These are phyloP conservation scores for Zelopaecilomyces penicillatus DNA, from an alignment of 2,329 filamentous ascomycete species.

Conservation along the genomic window DNA sequence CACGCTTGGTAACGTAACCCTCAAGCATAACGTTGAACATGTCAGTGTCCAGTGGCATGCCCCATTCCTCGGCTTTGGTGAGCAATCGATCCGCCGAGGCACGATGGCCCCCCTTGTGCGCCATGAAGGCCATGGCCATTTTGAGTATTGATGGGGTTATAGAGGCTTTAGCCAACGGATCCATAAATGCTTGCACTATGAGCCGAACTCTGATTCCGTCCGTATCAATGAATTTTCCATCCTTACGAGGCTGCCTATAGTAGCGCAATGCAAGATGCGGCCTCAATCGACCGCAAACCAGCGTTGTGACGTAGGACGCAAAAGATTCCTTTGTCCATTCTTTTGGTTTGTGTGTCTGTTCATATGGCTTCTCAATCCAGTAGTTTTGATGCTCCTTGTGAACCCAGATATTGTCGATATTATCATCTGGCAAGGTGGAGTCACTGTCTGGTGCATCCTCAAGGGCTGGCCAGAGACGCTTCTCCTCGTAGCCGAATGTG, in stretches of 20 bases:
- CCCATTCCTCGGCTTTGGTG: slow-evolving; percentile 25
- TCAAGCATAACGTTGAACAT: slow-evolving; percentile 41
- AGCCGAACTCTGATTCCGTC: slow-evolving; percentile 30
- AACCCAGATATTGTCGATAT: slow-evolving; percentile 24
- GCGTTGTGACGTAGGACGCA: slow-evolving; percentile 31
- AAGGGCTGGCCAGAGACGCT: slow-evolving; percentile 28
- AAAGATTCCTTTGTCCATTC: slow-evolving; percentile 35
- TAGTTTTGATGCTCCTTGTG: slow-evolving; percentile 24
- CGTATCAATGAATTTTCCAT: slow-evolving; percentile 25
- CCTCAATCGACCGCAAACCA: slow-evolving; percentile 31
- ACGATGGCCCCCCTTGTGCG: slow-evolving; percentile 25
- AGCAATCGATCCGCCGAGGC: slow-evolving; percentile 28
- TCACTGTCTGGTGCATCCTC: slow-evolving; percentile 18
- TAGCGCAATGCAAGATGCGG: slow-evolving; percentile 23
- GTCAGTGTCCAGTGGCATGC: slow-evolving; percentile 35
- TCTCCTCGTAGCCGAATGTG: slow-evolving; percentile 25
- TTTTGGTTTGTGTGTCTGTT: slow-evolving; percentile 30
- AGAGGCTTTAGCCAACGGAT: slow-evolving; percentile 22
- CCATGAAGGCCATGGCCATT: slow-evolving; percentile 35
- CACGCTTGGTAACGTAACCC: slow-evolving; percentile 29
- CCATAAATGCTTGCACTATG: slow-evolving; percentile 30
- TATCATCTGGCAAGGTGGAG: slow-evolving; percentile 13
- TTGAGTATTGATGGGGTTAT: slow-evolving; percentile 34
- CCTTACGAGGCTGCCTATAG: slow-evolving; percentile 23
- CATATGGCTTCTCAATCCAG: slow-evolving; percentile 25